phyloP scores from a whole-genome alignment of 1,284 basidiomycete genomes.

The Malassezia sympodialis region DNA sequence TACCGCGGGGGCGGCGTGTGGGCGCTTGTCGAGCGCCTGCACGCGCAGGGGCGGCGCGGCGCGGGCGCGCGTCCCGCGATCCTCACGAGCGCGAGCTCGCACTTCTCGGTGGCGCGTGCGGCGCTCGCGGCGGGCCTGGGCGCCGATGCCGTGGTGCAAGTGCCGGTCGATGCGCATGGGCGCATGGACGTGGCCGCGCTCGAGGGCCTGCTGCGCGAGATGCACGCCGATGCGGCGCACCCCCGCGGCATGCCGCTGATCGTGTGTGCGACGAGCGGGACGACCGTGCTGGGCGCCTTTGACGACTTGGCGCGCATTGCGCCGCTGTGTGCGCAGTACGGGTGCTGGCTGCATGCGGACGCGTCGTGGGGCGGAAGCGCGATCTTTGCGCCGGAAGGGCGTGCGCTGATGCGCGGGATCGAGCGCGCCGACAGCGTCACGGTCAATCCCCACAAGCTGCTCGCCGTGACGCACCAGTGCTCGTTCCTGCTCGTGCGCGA shows the following conservation, averaged over 20 bases:
- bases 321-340: slow-evolving; percentile 29
- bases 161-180: slow-evolving; percentile 38
- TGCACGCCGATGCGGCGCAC: slow-evolving; percentile 12
- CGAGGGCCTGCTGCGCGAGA: slow-evolving; percentile 17
- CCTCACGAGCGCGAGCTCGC: slow-evolving; percentile 48
- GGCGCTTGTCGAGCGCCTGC: slow-evolving; percentile 20
- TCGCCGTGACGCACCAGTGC: slow-evolving; percentile 49
- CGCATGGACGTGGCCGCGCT: slow-evolving; percentile 32
- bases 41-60: slow-evolving; percentile 14
- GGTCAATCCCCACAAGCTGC: slow-evolving; percentile 50
- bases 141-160: slow-evolving; percentile 41
- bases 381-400: slow-evolving; percentile 35
- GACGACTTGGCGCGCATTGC: slow-evolving; percentile 47
- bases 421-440: slow-evolving; percentile 46
- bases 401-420: slow-evolving; percentile 36
- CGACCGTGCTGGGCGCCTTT: slow-evolving; percentile 49
- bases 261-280: slow-evolving; percentile 50
- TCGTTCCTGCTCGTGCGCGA: slow-evolving; percentile 48
- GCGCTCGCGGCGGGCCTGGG: slow-evolving; percentile 50
- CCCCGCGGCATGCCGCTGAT: slow-evolving; percentile 45
- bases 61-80: slow-evolving; percentile 35
- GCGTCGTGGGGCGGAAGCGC: slow-evolving; percentile 50
- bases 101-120: slow-evolving; percentile 49
- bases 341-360: slow-evolving; percentile 50
- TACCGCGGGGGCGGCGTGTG: slow-evolving; percentile 41